A percentile compares a stretch with the other conserved stretches of the same genome.
phyloP scores from a whole-genome alignment of 2,329 filamentous ascomycete genomes.

The Botrytis paeoniae region DNA sequence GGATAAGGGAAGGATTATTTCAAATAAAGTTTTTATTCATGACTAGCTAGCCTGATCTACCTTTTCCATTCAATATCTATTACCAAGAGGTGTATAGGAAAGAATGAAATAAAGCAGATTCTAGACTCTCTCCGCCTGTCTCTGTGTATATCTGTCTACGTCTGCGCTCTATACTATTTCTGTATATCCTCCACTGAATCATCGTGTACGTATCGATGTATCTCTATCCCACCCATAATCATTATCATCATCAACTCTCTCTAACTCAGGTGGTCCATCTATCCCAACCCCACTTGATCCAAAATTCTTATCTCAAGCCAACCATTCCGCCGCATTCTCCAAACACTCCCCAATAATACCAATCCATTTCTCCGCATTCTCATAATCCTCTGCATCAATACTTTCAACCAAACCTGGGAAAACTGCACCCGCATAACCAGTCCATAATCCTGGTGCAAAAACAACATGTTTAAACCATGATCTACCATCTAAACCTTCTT shows the following conservation, averaged over 20 bases:
- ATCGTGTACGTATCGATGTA: not conserved
- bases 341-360: slow-evolving; percentile 49
- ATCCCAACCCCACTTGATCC: not conserved
- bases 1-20: not conserved
- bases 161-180: not conserved
- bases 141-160: not conserved
- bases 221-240: not conserved
- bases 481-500: slow-evolving; percentile 72
- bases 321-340: not conserved
- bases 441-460: slow-evolving; percentile 89
- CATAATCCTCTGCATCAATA: slow-evolving; percentile 57
- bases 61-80: not conserved
- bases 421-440: slow-evolving; percentile 76
- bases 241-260: not conserved
- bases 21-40: not conserved
- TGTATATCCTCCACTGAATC: not conserved
- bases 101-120: not conserved
- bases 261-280: not conserved
- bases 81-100: not conserved
- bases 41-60: not conserved
- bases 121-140: not conserved
- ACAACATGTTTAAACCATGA: slow-evolving; percentile 94
- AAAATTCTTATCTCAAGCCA: not conserved
- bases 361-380: slow-evolving; percentile 57
- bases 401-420: slow-evolving; percentile 62